Percentiles rank a stretch among this genome's conserved stretches.
Conservation (phyloP, 441 rosid genomes). For the Adansonia gregorii region DNA sequence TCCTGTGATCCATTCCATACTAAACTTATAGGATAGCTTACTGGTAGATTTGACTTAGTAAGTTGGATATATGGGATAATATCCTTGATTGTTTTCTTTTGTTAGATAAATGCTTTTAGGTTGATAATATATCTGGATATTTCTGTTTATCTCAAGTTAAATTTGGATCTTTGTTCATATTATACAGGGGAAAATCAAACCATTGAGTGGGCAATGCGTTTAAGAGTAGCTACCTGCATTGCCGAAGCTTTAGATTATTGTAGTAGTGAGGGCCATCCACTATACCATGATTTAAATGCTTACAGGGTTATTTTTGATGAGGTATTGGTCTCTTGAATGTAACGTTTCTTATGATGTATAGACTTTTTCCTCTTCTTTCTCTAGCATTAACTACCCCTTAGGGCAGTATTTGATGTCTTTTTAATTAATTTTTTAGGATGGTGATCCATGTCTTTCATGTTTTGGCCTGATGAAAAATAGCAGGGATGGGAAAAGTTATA, state of each 20-base stretch:
- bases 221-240: background rate
- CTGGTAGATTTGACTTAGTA: too few species aligned
- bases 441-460: background rate
- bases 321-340: conserved; percentile 5
- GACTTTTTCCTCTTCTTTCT: conserved; percentile 2
- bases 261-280: background rate
- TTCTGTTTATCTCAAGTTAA: background rate
- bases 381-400: background rate
- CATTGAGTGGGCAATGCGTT: background rate
- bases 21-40: background rate
- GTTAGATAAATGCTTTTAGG: too few species aligned
- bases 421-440: conserved; percentile 28
- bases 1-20: background rate
- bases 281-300: background rate
- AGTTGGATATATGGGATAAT: too few species aligned
- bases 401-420: conserved; percentile 11
- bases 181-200: background rate
- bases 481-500: conserved; percentile 1
- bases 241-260: background rate
- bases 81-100: too few species aligned
- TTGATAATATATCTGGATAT: background rate
- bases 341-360: too few species aligned
- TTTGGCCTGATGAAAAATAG: background rate
- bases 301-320: background rate
- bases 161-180: background rate